Conservation (phyloP, 345 rosid genomes). For the Excoecaria agallocha region DNA sequence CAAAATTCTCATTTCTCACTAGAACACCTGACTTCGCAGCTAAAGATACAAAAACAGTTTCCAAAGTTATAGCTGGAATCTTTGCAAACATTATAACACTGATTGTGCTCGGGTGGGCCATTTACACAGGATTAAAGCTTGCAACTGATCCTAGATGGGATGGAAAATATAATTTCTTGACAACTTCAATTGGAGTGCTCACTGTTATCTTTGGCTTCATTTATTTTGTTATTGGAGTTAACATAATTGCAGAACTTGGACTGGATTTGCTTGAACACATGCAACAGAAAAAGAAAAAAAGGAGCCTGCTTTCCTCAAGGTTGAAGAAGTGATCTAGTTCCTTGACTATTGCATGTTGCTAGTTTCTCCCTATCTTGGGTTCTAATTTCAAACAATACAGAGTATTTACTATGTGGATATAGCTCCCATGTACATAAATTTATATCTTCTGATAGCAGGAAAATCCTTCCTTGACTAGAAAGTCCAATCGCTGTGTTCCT, state of each 20-base stretch:
- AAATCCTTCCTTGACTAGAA: too few species aligned
- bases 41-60: constrained; percentile 11
- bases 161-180: constrained; percentile 19
- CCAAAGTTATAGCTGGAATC: constrained; percentile 11
- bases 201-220: constrained; percentile 30
- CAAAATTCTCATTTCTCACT: constrained; percentile 2
- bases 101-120: constrained; percentile 20
- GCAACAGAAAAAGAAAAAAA: constrained; percentile 2
- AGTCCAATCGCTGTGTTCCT: too few species aligned
- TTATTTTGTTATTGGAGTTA: constrained; percentile 31
- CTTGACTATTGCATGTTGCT: neutral
- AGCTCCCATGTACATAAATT: neutral
- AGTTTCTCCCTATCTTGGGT: neutral
- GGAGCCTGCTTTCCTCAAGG: neutral
- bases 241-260: constrained; percentile 29
- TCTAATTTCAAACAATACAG: neutral
- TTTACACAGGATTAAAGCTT: constrained; percentile 30
- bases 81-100: constrained; percentile 12
- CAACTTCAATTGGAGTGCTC: constrained; percentile 30
- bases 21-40: constrained; percentile 18
- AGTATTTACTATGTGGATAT: neutral
- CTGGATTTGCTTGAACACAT: constrained; percentile 16
- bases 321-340: neutral
- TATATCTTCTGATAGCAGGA: neutral
- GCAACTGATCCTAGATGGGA: constrained; percentile 29